Percentiles rank a stretch among this genome's conserved stretches.
phyloP scores from a whole-genome alignment of 2,329 filamentous ascomycete genomes.

The Neonectria sp. region DNA sequence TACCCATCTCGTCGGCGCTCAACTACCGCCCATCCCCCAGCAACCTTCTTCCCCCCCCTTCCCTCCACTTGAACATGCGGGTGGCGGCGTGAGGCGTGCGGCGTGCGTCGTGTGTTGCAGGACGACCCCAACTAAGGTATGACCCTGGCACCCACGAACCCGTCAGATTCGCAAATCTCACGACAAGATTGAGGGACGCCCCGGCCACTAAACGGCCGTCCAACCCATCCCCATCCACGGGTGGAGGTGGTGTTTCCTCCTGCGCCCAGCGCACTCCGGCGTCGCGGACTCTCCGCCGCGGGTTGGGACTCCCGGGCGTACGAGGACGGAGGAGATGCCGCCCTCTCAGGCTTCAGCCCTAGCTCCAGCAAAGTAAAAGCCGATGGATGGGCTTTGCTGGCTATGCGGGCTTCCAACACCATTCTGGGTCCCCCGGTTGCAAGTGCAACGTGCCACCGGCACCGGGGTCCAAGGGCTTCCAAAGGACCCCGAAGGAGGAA shows the following conservation, averaged over 20 bases:
- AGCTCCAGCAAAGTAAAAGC: conserved; percentile 3
- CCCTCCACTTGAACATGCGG: conserved; percentile 28
- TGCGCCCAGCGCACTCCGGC: conserved; percentile 12
- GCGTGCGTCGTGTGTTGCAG: conserved; percentile 15
- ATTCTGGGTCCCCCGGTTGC: conserved; percentile 17
- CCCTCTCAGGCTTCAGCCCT: conserved; percentile 30
- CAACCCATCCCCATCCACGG: neutral
- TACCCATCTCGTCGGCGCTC: conserved; percentile 23
- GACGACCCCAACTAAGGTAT: conserved; percentile 7
- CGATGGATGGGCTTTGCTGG: conserved; percentile 16
- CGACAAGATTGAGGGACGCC: conserved; percentile 16
- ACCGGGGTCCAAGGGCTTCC: conserved; percentile 19
- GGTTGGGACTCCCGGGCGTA: conserved; percentile 10
- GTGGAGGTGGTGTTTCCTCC: conserved; percentile 12
- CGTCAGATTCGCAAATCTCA: conserved; percentile 25
- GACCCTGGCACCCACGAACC: conserved; percentile 30
- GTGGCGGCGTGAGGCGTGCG: conserved; percentile 21
- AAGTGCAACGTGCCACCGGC: conserved; percentile 29
- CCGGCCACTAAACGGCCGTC: conserved; percentile 14
- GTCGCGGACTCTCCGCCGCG: conserved; percentile 12
- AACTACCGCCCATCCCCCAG: conserved; percentile 27
- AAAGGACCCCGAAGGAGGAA: conserved; percentile 1
- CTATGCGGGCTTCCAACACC: conserved; percentile 11
- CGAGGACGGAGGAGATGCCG: conserved; percentile 14
- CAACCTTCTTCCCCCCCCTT: conserved; percentile 5